Conservation (phyloP, 2,329 filamentous ascomycete genomes). For the Botrytis tulipae region DNA sequence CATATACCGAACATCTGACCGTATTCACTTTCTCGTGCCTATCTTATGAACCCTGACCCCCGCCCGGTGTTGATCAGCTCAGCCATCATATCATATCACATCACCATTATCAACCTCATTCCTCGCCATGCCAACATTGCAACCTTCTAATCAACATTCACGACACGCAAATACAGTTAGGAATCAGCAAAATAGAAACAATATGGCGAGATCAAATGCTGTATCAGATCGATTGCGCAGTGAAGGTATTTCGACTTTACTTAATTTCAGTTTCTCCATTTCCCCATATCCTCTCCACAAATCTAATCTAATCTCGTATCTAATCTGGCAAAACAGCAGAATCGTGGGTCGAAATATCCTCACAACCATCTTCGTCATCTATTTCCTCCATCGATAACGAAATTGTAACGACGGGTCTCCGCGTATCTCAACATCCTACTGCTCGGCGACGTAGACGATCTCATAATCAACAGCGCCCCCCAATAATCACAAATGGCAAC, state of each 20-base stretch:
- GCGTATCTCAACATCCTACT: conserved; percentile 65
- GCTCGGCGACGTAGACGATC: conserved; percentile 55
- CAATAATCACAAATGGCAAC: conserved; percentile 40
- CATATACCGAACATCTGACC: conserved; percentile 18
- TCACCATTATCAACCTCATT: conserved; percentile 15
- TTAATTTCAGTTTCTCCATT: not conserved
- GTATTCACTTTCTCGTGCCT: conserved; percentile 7
- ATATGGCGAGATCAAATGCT: conserved; percentile 25
- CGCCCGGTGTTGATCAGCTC: conserved; percentile 8
- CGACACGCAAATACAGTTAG: not conserved
- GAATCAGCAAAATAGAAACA: conserved; percentile 17
- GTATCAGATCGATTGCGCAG: conserved; percentile 32
- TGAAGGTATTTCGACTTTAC: conserved; percentile 30
- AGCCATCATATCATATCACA: conserved; percentile 4
- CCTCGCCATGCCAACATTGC: conserved; percentile 19
- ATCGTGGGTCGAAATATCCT: conserved; percentile 94
- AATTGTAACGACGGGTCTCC: conserved; percentile 84
- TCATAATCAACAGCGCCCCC: conserved; percentile 20
- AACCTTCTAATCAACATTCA: conserved; percentile 19
- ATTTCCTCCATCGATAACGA: conserved; percentile 83
- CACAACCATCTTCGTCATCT: conserved; percentile 90
- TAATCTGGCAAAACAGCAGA: conserved; percentile 50
- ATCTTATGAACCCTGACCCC: not conserved
- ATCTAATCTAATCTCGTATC: conserved; percentile 28
- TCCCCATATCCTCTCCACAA: conserved; percentile 17